A percentile compares a stretch with the other conserved stretches of the same genome.
Conservation (phyloP, 345 rosid species). For the Aurinia saxatilis region DNA sequence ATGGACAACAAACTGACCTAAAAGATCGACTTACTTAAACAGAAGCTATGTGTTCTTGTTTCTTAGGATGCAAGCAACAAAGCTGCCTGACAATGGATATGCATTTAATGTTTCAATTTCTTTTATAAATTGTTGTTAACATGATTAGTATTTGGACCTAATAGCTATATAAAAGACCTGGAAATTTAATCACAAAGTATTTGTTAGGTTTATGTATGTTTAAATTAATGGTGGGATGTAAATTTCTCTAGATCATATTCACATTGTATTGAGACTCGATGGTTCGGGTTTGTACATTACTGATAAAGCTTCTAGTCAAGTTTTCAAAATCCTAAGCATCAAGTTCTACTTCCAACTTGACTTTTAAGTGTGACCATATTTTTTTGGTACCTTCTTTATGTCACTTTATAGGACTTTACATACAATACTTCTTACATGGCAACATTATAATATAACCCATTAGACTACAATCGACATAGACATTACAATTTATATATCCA, state of each 20-base stretch:
- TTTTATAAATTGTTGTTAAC: constrained; percentile 7
- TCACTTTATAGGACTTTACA: too few species aligned
- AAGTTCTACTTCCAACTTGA: background rate
- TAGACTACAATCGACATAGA: too few species aligned
- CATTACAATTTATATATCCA: too few species aligned
- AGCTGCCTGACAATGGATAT: background rate
- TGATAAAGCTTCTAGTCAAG: background rate
- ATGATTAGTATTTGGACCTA: background rate
- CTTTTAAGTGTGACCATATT: background rate
- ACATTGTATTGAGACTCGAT: background rate
- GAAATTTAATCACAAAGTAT: background rate
- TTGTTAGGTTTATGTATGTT: background rate
- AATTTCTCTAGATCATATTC: background rate
- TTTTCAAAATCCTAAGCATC: background rate
- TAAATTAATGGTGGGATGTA: constrained; percentile 5
- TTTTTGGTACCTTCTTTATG: background rate
- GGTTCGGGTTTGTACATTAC: background rate
- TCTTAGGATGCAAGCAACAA: constrained; percentile 17
- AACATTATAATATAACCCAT: too few species aligned
- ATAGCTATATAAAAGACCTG: background rate
- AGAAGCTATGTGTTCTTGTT: background rate
- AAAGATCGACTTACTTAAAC: constrained; percentile 19
- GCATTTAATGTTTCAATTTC: constrained; percentile 6
- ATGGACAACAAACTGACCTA: constrained; percentile 15
- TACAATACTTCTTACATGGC: too few species aligned